These are phyloP conservation scores for Suhomyces bribrorum DNA, from an alignment of 1,139 yeast genomes.

Conservation along the genomic window DNA sequence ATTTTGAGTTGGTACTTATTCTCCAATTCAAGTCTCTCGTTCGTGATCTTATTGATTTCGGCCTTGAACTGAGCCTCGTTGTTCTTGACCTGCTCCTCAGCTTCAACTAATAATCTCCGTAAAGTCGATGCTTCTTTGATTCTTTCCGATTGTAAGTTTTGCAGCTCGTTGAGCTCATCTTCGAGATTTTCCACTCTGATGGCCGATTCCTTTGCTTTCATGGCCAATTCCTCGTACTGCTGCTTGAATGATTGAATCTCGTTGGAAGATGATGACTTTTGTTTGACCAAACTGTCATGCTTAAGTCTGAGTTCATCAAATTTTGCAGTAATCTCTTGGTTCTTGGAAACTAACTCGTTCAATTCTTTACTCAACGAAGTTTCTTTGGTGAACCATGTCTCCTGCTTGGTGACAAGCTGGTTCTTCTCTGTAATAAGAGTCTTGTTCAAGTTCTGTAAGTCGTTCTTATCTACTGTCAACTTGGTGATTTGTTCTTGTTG, in stretches of 20 bases:
- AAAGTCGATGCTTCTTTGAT: slow-evolving; percentile 75
- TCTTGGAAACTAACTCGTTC: slow-evolving; percentile 48
- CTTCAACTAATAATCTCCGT: slow-evolving; percentile 66
- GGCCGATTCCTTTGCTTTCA: slow-evolving; percentile 67
- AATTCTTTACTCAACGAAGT: slow-evolving; percentile 28
- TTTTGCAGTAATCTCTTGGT: slow-evolving; percentile 52
- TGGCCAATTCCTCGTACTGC: slow-evolving; percentile 75
- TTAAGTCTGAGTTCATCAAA: slow-evolving; percentile 53
- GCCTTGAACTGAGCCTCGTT: slow-evolving; percentile 38
- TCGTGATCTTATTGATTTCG: slow-evolving; percentile 39
- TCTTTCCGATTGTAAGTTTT: slow-evolving; percentile 74
- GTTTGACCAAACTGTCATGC: slow-evolving; percentile 47
- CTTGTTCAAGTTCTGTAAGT: slow-evolving; percentile 40
- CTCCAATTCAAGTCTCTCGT: slow-evolving; percentile 63
- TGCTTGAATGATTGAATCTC: slow-evolving; percentile 62
- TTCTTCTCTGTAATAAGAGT: slow-evolving; percentile 39
- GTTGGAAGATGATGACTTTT: slow-evolving; percentile 50
- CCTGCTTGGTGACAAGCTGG: slow-evolving; percentile 40
- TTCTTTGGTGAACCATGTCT: slow-evolving; percentile 38
- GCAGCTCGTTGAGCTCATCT: slow-evolving; percentile 76
- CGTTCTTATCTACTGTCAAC: slow-evolving; percentile 44
- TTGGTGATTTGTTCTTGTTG: slow-evolving; percentile 40
- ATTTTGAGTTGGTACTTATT: slow-evolving; percentile 50
- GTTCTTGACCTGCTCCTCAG: slow-evolving; percentile 57
- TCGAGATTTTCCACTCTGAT: slow-evolving; percentile 66